Base-by-base conservation (phyloP, 179 eudicot species). In the Nepenthes alata region DNA sequence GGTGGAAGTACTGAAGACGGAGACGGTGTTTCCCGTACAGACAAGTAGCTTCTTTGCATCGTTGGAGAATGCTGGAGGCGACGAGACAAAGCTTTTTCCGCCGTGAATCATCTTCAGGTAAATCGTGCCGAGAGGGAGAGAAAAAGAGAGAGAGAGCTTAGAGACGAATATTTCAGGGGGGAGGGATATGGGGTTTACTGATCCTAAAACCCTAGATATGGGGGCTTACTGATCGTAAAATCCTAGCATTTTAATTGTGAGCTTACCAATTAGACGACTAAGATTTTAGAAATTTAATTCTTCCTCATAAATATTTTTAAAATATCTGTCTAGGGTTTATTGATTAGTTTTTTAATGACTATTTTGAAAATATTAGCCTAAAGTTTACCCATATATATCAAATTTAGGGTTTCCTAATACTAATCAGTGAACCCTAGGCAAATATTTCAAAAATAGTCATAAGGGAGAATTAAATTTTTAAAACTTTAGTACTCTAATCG, bases 21-120 rank as follows among this genome's bases (percentile, higher is more conserved):
- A 82, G 58, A 91, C 86, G n/a, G 87, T 77, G 67, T 74, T 81
- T 10, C 85, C 87, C 1, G 91, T 78, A 73, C 95, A 89, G 14
- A 91, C 60, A 11, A 91, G 82, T 5, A 91, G 77, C 48, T 81
- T 81, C 72, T 86, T 86, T 0, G 79, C 78, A 51, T 89, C 95
- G 50, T 86, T 91, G 0, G 98, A 91, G 69, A 91, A 86, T 53
- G 89, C 80, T 25, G 98, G 96, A 45, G 74, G 77, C 37, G 91
- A 80, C 47, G 89, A 79, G 11, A 89, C 82, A 41, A 70, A 78
- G 67, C 86, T 81, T 63, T 75, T 89, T 13, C 98, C 98, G 38
- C 98, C 98, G 11, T 66, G 57, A 58, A 88, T 73, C 96, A 88
- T 88, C 49, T 67, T 70, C 15, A 37, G 59, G 53, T 8, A 10